Base-by-base conservation (phyloP, 2,329 filamentous ascomycete species). In the Nothophaeocryptopus gaeumannii region DNA sequence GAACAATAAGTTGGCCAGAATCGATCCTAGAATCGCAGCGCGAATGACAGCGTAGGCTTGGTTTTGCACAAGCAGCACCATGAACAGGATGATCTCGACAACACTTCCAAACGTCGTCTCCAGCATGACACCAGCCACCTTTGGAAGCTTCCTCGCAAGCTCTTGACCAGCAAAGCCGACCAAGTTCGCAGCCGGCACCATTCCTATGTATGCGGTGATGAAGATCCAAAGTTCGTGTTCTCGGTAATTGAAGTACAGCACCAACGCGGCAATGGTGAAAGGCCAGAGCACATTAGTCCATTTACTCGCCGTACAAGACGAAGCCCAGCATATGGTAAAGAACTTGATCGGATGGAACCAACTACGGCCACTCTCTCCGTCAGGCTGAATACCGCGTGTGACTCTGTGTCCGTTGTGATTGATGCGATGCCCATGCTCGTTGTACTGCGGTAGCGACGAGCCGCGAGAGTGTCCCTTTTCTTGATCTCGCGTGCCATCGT, bases 31-130 rank as follows among this genome's bases (percentile, higher is more conserved):
- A 51, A 95, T 90, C 13, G 89, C 89, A 42, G 87, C 87, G 64
- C 88, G 83, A 60, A 93, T 88, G 59, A 93, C 85, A n/a, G 55
- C 51, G 7, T 66, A 54, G 15, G 74, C 76, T 1, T 52, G 35
- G 10, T 57, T 47, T 38, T 55, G 42, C 50, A 70, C 67, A 34
- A 92, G 75, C 35, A 95, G 72, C 2, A 90, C 80, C 72, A 91
- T 85, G 70, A 93, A 92, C 39, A 95, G 73, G 42, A 93, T 80
- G 50, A 93, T 85, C 69, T 95, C 89, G 38, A 93, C 88, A 10
- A 90, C 70, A 2, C 84, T 86, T 1, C 86, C 87, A 45, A 89
- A 63, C 1, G 67, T 68, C n/a, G 66, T 70, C 52, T 71, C 69
- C 7, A 71, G 59, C 35, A 88, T 66, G 2, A 88, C 77, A 26